Evolutionary conservation across 2,329 filamentous ascomycete species (phyloP), one percentile per base, ranked within the genome.

Genomic region (Neopestalotiopsis rosae): DNA sequence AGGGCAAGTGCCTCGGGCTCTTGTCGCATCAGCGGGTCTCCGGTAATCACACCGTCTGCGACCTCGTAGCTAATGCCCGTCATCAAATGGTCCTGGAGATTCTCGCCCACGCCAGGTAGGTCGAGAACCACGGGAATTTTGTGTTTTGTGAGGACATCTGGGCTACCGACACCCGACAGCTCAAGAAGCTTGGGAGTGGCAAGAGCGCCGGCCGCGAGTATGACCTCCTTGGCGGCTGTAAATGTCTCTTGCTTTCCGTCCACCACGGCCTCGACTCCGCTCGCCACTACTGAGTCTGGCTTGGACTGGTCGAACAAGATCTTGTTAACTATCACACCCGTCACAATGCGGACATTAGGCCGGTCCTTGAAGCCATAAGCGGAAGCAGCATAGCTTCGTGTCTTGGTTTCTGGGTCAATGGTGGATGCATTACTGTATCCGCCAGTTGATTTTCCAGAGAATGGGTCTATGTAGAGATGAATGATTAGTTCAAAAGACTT

Each of bases 161-260:
- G 73, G 66, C 81, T 81, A 0, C 87, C 87, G 17, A 89, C 81
- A 0, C 87, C 87, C 1, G 86, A 89, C 10, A 80, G 79, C 70
- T 88, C 83, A 1, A 89, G 81, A 14, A 89, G 83, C 0, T 83
- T 78, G 1, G 87, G 87, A 12, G 84, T 85, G 69, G 83, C 81
- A 65, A 88, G 80, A 3, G 86, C 77, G 0, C 87, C 87, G 0
- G 82, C 83, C 0, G 84, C 84, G 10, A 83, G 67, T 24, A 88
- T 79, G 9, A 87, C 81, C 70, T 87, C 85, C 69, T 81, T 84
- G 7, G 73, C 77, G 3, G 83, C 86, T 10, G 72, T 71, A 56
- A 87, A 77, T 2, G 58, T 67, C 64, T 80, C 75, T 4, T 78
- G 75, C 10, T 77, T 70, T 3, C 81, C 82, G 4, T 77, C 75